Percentiles rank a stretch among this genome's conserved stretches.
phyloP scores from a whole-genome alignment of 139 green algal species.

The Penium margaritaceum region DNA sequence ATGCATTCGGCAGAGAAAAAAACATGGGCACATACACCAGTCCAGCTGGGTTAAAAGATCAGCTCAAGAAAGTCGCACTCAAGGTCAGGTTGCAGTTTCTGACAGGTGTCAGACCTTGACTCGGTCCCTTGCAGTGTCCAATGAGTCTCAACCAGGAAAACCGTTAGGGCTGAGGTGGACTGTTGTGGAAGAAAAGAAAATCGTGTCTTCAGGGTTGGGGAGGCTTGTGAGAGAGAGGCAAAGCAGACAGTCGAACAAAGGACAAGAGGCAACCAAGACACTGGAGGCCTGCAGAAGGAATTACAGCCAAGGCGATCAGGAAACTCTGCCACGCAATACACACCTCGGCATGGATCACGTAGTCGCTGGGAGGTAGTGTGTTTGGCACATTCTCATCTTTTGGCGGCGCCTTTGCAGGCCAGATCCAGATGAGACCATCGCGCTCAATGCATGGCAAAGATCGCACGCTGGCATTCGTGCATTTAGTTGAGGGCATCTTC shows the following conservation, averaged over 20 bases:
- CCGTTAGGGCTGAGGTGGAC: neutral
- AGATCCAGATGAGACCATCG: constrained; percentile 83
- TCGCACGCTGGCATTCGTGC: constrained; percentile 58
- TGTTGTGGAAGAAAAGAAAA: too few relatives aligned
- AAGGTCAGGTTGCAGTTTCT: neutral
- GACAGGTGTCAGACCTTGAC: too few relatives aligned
- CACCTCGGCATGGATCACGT: constrained; percentile 74
- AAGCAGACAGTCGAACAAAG: neutral
- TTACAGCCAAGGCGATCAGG: neutral
- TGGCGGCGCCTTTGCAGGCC: constrained; percentile 29
- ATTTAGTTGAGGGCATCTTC: constrained; percentile 80
- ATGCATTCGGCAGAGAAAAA: neutral
- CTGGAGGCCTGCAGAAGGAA: neutral
- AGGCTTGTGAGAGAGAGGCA: neutral
- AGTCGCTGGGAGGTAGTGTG: constrained; percentile 61
- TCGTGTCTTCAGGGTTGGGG: too few relatives aligned
- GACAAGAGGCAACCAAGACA: neutral
- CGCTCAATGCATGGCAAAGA: constrained; percentile 71
- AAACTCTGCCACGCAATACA: neutral
- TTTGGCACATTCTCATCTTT: constrained; percentile 41
- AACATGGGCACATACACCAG: neutral
- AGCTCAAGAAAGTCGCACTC: neutral
- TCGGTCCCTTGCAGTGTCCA: too few relatives aligned
- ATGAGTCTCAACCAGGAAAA: neutral
- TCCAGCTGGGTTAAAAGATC: neutral